These are phyloP conservation scores for Pseudogymnoascus sp. DNA, from an alignment of 2,329 filamentous ascomycete species.

Conservation along the genomic window DNA sequence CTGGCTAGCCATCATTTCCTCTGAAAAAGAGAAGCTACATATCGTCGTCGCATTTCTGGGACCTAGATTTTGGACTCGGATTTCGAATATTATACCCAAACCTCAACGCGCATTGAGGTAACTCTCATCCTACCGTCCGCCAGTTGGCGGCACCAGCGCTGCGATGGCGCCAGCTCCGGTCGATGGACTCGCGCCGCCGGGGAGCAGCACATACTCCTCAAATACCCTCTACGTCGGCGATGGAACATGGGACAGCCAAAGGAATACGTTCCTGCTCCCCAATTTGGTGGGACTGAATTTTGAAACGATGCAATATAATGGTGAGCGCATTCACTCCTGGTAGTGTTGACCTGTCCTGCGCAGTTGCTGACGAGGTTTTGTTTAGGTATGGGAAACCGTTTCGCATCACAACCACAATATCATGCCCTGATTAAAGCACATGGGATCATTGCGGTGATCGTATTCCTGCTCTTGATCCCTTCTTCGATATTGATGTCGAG, in stretches of 20 bases:
- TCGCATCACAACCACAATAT: conserved; percentile 60
- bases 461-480: conserved; percentile 68
- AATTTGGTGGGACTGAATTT: conserved; percentile 71
- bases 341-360: not conserved
- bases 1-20: not conserved
- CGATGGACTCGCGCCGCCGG: conserved; percentile 42
- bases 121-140: not conserved
- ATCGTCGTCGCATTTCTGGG: conserved; percentile 2
- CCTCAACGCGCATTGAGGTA: conserved; percentile 3
- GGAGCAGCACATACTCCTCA: conserved; percentile 64
- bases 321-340: conserved; percentile 35
- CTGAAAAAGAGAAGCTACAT: not conserved
- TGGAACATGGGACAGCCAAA: conserved; percentile 72
- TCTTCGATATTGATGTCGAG: conserved; percentile 64
- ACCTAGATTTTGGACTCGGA: not conserved
- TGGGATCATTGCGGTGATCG: conserved; percentile 61
- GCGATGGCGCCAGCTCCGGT: conserved; percentile 16
- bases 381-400: conserved; percentile 74
- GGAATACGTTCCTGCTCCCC: conserved; percentile 70
- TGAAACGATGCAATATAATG: conserved; percentile 78
- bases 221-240: conserved; percentile 71
- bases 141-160: conserved; percentile 5
- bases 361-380: not conserved
- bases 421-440: conserved; percentile 63
- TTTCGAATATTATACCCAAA: not conserved